Conservation (phyloP, 2,329 filamentous ascomycete genomes). For the Chaetothyriales sp. region DNA sequence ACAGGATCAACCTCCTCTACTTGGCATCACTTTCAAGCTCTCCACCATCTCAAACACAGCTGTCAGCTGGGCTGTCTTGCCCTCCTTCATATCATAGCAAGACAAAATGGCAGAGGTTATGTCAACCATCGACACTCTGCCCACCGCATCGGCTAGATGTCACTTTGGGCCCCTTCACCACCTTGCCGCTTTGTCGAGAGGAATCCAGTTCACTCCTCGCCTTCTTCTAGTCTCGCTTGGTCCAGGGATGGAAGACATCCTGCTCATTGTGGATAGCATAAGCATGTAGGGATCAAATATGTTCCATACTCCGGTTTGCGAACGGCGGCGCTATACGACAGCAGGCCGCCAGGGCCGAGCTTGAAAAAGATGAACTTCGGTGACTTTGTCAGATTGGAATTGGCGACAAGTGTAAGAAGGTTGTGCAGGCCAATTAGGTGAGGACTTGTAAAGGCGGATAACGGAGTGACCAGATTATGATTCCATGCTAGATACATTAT, state of each 20-base stretch:
- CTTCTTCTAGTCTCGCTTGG: conserved; percentile 4
- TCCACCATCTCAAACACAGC: background rate
- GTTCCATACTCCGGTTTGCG: conserved; percentile 36
- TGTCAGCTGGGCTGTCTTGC: background rate
- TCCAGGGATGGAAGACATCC: conserved; percentile 31
- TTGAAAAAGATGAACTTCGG: conserved; percentile 36
- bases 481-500: conserved; percentile 51
- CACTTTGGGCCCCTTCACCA: background rate
- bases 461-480: conserved; percentile 46
- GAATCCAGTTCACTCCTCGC: conserved; percentile 31
- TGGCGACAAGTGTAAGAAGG: conserved; percentile 32
- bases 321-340: conserved; percentile 14
- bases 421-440: conserved; percentile 37
- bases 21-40: background rate
- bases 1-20: conserved; percentile 3
- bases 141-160: too few relatives aligned
- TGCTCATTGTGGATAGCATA: conserved; percentile 33
- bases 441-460: conserved; percentile 40
- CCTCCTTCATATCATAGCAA: background rate
- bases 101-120: too few relatives aligned
- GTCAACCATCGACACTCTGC: too few relatives aligned
- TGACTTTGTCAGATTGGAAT: conserved; percentile 12
- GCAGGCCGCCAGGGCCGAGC: conserved; percentile 33
- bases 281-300: conserved; percentile 37
- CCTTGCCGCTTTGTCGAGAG: conserved; percentile 28